Evolutionary conservation across 108 stramenopile species (phyloP).

Genomic region (Nitzschia putrida): DNA sequence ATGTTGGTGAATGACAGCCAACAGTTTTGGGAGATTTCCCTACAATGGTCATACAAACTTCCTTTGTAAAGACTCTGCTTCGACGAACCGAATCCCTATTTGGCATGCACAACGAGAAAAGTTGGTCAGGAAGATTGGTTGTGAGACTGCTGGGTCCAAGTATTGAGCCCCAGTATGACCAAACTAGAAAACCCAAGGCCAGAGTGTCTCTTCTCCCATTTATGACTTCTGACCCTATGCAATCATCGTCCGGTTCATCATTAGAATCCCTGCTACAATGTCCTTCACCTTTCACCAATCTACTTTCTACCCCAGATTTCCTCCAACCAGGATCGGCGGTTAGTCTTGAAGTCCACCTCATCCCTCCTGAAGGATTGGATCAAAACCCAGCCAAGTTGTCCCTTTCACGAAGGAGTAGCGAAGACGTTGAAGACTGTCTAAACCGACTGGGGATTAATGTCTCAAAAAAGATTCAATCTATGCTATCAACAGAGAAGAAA

Average conservation of each 20-base stretch:
- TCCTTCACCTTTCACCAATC: too few species aligned
- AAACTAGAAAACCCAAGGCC: constrained; percentile 7
- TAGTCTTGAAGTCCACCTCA: constrained; percentile 2
- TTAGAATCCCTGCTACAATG: too few species aligned
- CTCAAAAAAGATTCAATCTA: constrained; percentile 4
- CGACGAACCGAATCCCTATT: too few species aligned
- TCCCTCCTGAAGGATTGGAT: not conserved
- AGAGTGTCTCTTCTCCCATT: not conserved
- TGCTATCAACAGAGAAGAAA: not conserved
- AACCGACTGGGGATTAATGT: not conserved
- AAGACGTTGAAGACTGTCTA: constrained; percentile 9
- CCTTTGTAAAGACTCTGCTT: too few species aligned
- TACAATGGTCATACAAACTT: too few species aligned
- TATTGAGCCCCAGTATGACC: constrained; percentile 4
- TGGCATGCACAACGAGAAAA: not conserved
- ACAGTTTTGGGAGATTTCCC: too few species aligned
- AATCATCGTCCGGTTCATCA: not conserved
- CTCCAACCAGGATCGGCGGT: not conserved
- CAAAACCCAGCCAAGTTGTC: not conserved
- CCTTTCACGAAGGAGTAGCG: not conserved
- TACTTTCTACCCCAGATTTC: too few species aligned
- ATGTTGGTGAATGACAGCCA: too few species aligned
- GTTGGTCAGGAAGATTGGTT: constrained; percentile 13
- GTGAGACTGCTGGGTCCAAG: constrained; percentile 8
- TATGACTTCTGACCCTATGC: not conserved